Conservation (phyloP, 2,329 filamentous ascomycete species). For the Arthrinium puccinioides region DNA sequence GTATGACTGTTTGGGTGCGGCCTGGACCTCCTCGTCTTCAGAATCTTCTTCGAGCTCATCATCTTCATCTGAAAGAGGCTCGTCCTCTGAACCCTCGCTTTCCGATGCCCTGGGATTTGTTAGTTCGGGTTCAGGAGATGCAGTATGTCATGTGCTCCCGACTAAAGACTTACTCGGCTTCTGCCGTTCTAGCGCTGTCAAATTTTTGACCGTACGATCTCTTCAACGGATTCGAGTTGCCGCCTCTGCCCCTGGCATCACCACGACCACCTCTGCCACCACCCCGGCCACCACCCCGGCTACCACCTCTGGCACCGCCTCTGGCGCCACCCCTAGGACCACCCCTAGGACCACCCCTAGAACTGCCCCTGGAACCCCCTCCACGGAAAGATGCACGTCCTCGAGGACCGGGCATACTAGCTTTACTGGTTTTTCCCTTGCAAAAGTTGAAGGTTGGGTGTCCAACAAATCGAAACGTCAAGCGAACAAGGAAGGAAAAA, state of each 20-base stretch:
- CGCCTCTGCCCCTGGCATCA: constrained; percentile 13
- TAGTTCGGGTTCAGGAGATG: too few relatives aligned
- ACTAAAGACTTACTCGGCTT: constrained; percentile 35
- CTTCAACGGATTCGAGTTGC: constrained; percentile 13
- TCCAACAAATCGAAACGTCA: too few relatives aligned
- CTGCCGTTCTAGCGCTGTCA: constrained; percentile 36
- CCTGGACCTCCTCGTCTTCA: constrained; percentile 28
- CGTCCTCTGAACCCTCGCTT: constrained; percentile 26
- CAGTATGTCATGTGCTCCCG: background rate
- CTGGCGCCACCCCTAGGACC: background rate
- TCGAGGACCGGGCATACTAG: background rate
- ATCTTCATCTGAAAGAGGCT: constrained; percentile 32
- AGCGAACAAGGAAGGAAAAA: background rate
- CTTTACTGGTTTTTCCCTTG: too few relatives aligned
- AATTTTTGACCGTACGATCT: constrained; percentile 31
- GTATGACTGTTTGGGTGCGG: constrained; percentile 40
- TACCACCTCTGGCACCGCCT: constrained; percentile 4
- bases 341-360: background rate
- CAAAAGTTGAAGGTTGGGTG: too few relatives aligned
- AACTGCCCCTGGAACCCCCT: background rate
- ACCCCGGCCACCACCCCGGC: constrained; percentile 11
- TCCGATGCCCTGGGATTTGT: constrained; percentile 19
- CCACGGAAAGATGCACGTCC: background rate
- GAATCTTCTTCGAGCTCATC: constrained; percentile 38
- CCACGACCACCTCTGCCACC: background rate